These are phyloP conservation scores for Chaetomium tenue DNA, from an alignment of 495 filamentous ascomycete species.

Conservation along the genomic window DNA sequence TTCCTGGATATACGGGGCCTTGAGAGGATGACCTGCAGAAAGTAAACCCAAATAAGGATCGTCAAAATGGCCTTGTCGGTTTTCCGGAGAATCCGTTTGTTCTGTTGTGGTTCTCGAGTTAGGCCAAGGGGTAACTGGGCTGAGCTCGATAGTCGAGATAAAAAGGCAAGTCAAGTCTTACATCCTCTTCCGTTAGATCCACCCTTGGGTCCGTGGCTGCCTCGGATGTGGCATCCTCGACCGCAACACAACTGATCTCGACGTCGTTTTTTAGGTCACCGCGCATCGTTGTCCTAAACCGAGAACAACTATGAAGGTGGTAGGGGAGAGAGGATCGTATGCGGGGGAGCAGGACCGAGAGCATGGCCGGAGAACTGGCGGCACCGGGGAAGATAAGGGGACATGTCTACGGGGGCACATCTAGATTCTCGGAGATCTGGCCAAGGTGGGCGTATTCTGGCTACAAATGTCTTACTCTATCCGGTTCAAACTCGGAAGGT, in stretches of 20 bases:
- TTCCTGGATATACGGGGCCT: neutral
- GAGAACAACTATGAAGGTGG: neutral
- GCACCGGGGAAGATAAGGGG: neutral
- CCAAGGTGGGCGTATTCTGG: neutral
- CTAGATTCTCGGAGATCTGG: neutral
- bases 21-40: conserved; percentile 44
- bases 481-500: neutral
- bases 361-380: neutral
- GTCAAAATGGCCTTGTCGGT: neutral
- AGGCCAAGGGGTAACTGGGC: no score
- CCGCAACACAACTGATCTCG: neutral
- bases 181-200: neutral
- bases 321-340: neutral
- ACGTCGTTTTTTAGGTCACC: neutral
- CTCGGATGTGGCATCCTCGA: neutral
- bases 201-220: neutral
- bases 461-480: neutral
- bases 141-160: neutral
- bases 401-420: neutral
- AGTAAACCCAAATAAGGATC: conserved; percentile 50
- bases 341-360: no score
- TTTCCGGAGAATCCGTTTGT: neutral
- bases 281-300: neutral
- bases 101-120: neutral
- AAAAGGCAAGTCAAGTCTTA: neutral